Base-by-base conservation (phyloP, 768 basidiomycete genomes). In the Hericium coralloides region DNA sequence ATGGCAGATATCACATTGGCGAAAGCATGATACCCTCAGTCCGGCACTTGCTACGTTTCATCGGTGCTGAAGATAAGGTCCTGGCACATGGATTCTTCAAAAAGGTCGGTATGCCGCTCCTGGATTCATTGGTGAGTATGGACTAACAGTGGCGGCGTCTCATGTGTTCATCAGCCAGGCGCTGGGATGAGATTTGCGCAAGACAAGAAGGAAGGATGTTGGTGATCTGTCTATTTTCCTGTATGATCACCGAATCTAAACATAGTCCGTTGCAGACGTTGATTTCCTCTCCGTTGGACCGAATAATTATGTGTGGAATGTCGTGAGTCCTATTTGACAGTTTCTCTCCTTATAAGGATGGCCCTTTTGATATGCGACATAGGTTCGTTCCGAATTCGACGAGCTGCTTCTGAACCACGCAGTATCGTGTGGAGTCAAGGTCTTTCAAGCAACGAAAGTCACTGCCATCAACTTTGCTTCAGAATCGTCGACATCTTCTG, bases 311-410 rank as follows among this genome's bases (percentile, higher is more conserved):
- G 70, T 83, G 0, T 85, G 83, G 82, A 85, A 85, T 63, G 82
- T 85, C 56, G 81, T 80, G 56, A 56, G 80, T 74, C 25, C 37
- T 31, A 31, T 8, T 31, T 31, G 9, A 18, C 52, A 14, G 14
- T 12, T 6, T 2, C 12, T 2, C 22, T 17, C 2, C 22, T n/a
- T 41, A 2, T 20, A 20, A 8, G n/a, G 8, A n/a, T 20, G 14
- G 2, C 17, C 8, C 43, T 45, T 20, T 18, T 20, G 2, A 45
- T 45, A 18, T 18, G 15, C 1, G 9, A 4, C 6, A 3, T 4
- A 82, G 81, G 71, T 76, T 36, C 79, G 84, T 31, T 74, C 83
- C 3, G 78, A 83, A 59, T 79, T 80, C 48, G 84, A 86, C 64
- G 70, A 80, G 12, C 59, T 86, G 25, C 73, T 86, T 23, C 74